phyloP scores from a whole-genome alignment of 768 basidiomycete genomes.

The Mrakia hoshinonis region DNA sequence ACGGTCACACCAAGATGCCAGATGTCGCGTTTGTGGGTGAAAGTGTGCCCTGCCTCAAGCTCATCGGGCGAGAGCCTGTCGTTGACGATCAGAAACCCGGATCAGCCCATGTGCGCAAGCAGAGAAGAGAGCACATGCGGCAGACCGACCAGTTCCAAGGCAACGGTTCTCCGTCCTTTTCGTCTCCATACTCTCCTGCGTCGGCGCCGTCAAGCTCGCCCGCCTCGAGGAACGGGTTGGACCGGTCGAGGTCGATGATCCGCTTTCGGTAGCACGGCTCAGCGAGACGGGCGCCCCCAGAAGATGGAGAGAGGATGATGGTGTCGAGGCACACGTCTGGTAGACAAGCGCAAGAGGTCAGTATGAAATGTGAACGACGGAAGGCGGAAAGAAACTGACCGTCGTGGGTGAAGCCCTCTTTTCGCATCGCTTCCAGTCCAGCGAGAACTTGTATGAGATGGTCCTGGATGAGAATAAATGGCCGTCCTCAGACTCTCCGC shows the following conservation, averaged over 20 bases:
- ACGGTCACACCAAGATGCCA: slow-evolving; percentile 71
- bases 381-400: slow-evolving; percentile 42
- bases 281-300: slow-evolving; percentile 60
- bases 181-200: slow-evolving; percentile 34
- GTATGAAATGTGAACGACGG: slow-evolving; percentile 1
- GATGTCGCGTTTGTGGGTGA: slow-evolving; percentile 70
- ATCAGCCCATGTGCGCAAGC: slow-evolving; percentile 22
- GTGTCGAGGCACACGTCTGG: slow-evolving; percentile 34
- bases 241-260: slow-evolving; percentile 70
- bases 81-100: slow-evolving; percentile 1
- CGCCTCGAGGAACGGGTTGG: slow-evolving; percentile 56
- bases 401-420: slow-evolving; percentile 60
- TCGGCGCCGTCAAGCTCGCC: slow-evolving; percentile 32
- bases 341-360: slow-evolving; percentile 28
- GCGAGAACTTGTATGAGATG: slow-evolving; percentile 65
- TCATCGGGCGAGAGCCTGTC: slow-evolving; percentile 68
- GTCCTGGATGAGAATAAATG: slow-evolving; percentile 55
- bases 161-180: slow-evolving; percentile 45
- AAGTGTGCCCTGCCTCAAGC: slow-evolving; percentile 65
- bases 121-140: slow-evolving; percentile 31
- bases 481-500: too few relatives aligned
- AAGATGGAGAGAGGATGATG: slow-evolving; percentile 42
- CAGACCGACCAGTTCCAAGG: slow-evolving; percentile 43
- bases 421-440: slow-evolving; percentile 60
- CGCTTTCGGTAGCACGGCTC: slow-evolving; percentile 63